Evolutionary conservation across 345 rosid species (phyloP), one percentile per base, ranked within the genome.

Genomic region (Ceriops tagal): DNA sequence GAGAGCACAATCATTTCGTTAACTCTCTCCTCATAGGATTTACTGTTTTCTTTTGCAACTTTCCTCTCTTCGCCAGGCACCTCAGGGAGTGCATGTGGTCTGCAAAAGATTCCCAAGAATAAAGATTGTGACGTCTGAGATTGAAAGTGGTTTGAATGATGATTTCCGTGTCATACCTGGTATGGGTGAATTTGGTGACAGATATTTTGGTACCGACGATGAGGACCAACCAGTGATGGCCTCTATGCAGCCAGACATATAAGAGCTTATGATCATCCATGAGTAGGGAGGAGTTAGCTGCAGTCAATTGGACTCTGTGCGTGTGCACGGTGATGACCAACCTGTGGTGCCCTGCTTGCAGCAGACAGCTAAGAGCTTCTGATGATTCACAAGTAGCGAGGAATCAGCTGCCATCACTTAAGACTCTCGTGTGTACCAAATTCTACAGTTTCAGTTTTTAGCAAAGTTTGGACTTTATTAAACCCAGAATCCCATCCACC

Each of bases 181-280:
- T 28, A 89, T 91, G 95, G 98, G 98, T 4, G 98, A 93, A 80
- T 91, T 93, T 64, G 98, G 97, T 68, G 97, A 93, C 84, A 81
- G 96, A 78, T 93, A 93, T 76, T 93, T 93, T 61, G 98, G 98
- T 39, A 91, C 98, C 16, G 98, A 93, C 61, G 96, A 93, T 10
- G 96, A 91, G 18, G 89, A 81, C 58, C 81, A 79, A 72, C 87
- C 61, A 62, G 80, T 71, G 69, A 69, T 60, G 69, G 73, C 62
- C 72, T 26, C 68, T 27, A 30, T 18, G 57, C 32, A 66, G 64
- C 66, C 66, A 35, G 58, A 68, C 71, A 30, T 74, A 26, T 19
- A 19, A 68, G 58, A 22, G 66, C 56, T 35, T 35, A 53, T 56
- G 60, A 70, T 65, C 11, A 66, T 60, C 69, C 58, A 62, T 21